Base-by-base conservation (phyloP, 768 basidiomycete species). In the Chlorophyllum brunneum region DNA sequence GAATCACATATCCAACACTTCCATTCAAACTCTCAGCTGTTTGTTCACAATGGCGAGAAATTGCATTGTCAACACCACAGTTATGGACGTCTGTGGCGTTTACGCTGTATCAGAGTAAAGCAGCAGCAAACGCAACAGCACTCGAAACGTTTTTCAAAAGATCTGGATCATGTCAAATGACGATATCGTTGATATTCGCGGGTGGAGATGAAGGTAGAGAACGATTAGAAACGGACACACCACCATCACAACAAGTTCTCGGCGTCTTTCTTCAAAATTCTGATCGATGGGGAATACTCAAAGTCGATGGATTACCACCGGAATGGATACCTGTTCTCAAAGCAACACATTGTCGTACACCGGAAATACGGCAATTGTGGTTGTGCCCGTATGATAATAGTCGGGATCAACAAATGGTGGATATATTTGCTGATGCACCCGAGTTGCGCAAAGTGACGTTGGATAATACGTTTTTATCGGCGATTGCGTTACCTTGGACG, bases 41-140 rank as follows among this genome's bases (percentile, higher is more conserved):
- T 1, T 56, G 51, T 43, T 42, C 45, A 7, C 50, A 48, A 7
- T 56, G 55, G 55, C 45, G 55, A 1, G 38, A 48, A 3, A 40
- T 56, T 15, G 46, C 48, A 10, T 31, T 53, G 2, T 52, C 45
- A 0, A 56, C 40, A 16, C 55, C 51, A 5, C 50, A 48, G 11
- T 33, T 56, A 1, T 56, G 55, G 55, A 48, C 50, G 7, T 56
- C 51, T 29, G 40, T 53, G 33, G 34, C 52, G 0, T 43, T 56
- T 11, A 47, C 51, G 3, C 29, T 56, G 0, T 52, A 52, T 38
- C 41, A 48, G 26, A 37, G 31, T 30, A 5, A 31, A 15, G 31
- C 23, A 1, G n/a, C n/a, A n/a, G 36, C 41, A 4, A 51, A 51
- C 13, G 50, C 50, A 1, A 7, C 16, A 18, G 50, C 50, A 3